Evolutionary conservation across 805 yeast species (phyloP).

Genomic region (Peterozyma toletana): DNA sequence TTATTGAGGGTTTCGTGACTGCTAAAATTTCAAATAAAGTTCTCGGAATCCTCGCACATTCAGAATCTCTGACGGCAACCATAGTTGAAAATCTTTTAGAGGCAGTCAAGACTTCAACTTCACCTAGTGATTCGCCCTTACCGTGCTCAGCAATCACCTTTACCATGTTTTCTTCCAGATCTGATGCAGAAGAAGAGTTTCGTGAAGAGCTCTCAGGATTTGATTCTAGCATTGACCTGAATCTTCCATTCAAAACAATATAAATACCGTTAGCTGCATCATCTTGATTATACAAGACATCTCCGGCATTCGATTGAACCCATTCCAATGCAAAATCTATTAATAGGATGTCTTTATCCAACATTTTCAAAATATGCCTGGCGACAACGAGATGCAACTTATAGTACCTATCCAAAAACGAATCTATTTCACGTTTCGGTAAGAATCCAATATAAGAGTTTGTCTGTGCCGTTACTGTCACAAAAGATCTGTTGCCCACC

Average conservation of each 20-base stretch:
- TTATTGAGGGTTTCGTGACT: constrained; percentile 77
- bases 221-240: constrained; percentile 47
- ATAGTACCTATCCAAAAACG: constrained; percentile 68
- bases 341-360: constrained; percentile 61
- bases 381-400: constrained; percentile 75
- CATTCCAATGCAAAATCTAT: constrained; percentile 93
- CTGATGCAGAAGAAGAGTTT: neutral
- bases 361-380: constrained; percentile 54
- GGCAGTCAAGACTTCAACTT: constrained; percentile 86
- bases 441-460: constrained; percentile 67
- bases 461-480: constrained; percentile 54
- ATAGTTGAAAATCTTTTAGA: constrained; percentile 60
- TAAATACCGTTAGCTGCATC: constrained; percentile 88
- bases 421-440: constrained; percentile 54
- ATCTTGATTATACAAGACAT: constrained; percentile 70
- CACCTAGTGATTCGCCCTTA: constrained; percentile 93
- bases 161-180: constrained; percentile 18
- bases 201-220: constrained; percentile 9
- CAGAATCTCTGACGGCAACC: constrained; percentile 89
- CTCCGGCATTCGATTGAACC: constrained; percentile 88
- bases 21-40: constrained; percentile 81
- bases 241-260: constrained; percentile 81
- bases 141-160: constrained; percentile 65
- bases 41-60: constrained; percentile 88
- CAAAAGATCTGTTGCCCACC: constrained; percentile 74